Evolutionary conservation across 78 protist species (phyloP), one percentile per base, ranked within the genome.

Genomic region (Dictyostelium discoideum): DNA sequence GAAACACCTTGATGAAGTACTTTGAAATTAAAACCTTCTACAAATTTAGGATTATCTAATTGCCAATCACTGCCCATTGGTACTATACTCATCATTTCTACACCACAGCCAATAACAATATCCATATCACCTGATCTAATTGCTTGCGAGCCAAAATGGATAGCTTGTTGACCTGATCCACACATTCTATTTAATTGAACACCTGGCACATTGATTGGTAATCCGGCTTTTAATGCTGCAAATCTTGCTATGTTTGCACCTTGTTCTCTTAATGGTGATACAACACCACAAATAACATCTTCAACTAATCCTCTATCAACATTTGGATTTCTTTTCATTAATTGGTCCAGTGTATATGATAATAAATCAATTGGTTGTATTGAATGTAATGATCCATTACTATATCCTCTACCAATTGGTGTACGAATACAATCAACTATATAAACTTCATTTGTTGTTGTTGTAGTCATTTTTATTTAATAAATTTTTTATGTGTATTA

Each of bases 171-270:
- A 40, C 96, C 85, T 29, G 84, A 40, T 74, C 98, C 98, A 84
- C 98, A 97, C 98, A 97, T 97, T 73, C 98, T 79, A 78, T 96
- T 97, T 11, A 96, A 67, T 94, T 97, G 97, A 2, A 93, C 98
- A 72, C 90, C 98, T 39, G 98, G 98, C 22, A 97, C 98, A 46
- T 32, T 7, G 20, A 40, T 63, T 46, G 98, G 98, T 4, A 93
- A 82, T 9, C 96, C 96, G 14, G 98, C 98, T 48, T 97, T 79
- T 7, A 97, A 72, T 39, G 76, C 42, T 46, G 98, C 97, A 26
- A 97, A 86, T 40, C 98, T 79, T 79, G 98, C 96, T 3, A 97
- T 96, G 39, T 97, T 97, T 22, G 96, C 96, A 44, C 98, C 98
- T 84, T 97, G 98, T 67, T 96, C 93, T 29, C 81, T 86, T 2